Percentiles rank a stretch among this genome's conserved stretches.
Evolutionary conservation across 176 grass and related monocot species (phyloP).

Genomic region (Leersia perrieri): DNA sequence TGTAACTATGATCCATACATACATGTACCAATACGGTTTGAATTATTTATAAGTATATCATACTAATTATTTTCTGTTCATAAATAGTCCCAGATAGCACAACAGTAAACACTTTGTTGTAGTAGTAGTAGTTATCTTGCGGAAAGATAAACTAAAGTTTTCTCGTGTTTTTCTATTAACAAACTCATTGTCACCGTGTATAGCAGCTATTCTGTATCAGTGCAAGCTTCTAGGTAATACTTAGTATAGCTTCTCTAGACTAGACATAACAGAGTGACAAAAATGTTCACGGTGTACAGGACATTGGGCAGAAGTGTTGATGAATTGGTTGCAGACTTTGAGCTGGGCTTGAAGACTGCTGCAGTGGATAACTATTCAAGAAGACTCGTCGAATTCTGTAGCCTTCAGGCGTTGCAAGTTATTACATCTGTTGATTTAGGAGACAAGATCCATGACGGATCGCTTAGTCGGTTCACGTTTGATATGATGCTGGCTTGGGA

Average conservation of each 20-base stretch:
- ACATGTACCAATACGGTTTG: not conserved
- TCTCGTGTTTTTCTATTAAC: too few relatives aligned
- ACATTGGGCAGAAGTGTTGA: constrained; percentile 44
- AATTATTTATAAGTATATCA: not conserved
- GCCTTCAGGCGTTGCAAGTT: constrained; percentile 52
- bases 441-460: constrained; percentile 62
- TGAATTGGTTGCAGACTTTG: constrained; percentile 57
- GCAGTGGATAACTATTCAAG: constrained; percentile 67
- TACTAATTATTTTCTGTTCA: too few relatives aligned
- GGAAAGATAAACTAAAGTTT: too few relatives aligned
- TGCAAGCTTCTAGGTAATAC: not conserved
- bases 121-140: too few relatives aligned
- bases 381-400: constrained; percentile 80
- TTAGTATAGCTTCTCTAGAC: not conserved
- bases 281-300: constrained; percentile 53
- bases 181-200: not conserved
- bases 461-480: constrained; percentile 68
- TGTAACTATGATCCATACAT: not conserved
- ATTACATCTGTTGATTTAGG: constrained; percentile 46
- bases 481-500: constrained; percentile 99
- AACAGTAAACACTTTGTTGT: too few relatives aligned
- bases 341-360: constrained; percentile 46
- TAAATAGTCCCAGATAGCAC: too few relatives aligned
- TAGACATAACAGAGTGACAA: not conserved
- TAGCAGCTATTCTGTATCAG: not conserved